Evolutionary conservation across 768 basidiomycete species (phyloP).

Genomic region (Tephrocybe sp.): DNA sequence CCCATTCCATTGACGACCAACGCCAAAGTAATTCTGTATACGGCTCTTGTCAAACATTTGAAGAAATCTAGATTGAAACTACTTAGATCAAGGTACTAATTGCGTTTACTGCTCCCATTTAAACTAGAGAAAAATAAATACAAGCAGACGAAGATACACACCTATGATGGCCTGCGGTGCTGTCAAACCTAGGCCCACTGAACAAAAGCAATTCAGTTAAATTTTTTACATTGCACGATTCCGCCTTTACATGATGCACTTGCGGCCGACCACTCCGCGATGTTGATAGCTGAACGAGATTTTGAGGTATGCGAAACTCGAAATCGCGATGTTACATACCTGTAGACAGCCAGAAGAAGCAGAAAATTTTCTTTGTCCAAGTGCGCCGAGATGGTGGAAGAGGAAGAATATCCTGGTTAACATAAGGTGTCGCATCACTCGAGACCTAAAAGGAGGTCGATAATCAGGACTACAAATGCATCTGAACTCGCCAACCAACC

Average conservation of each 20-base stretch:
- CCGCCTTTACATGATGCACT: slow-evolving; percentile 24
- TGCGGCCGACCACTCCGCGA: slow-evolving; percentile 32
- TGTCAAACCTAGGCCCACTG: slow-evolving; percentile 28
- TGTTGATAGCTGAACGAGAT: slow-evolving; percentile 26
- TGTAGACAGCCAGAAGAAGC: slow-evolving; percentile 33
- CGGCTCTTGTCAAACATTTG: background rate
- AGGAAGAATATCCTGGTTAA: slow-evolving; percentile 28
- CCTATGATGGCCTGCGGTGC: slow-evolving; percentile 27
- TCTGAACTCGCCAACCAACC: too few species aligned
- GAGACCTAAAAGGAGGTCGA: slow-evolving; percentile 20
- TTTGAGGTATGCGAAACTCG: too few species aligned
- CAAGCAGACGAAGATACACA: background rate
- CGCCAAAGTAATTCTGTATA: slow-evolving; percentile 25
- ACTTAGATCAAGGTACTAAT: slow-evolving; percentile 7
- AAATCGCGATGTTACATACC: slow-evolving; percentile 10
- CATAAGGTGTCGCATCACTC: slow-evolving; percentile 25
- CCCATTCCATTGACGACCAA: slow-evolving; percentile 27
- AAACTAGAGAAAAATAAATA: background rate
- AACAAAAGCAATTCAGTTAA: background rate
- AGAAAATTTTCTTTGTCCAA: slow-evolving; percentile 26
- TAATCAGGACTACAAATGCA: background rate
- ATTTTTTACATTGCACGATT: background rate
- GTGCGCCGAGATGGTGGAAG: slow-evolving; percentile 26
- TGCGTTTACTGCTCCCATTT: slow-evolving; percentile 3
- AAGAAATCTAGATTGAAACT: background rate